A percentile compares a stretch with the other conserved stretches of the same genome.
Conservation (phyloP, 73 alveolate species). For the Paramecium primaurelia region DNA sequence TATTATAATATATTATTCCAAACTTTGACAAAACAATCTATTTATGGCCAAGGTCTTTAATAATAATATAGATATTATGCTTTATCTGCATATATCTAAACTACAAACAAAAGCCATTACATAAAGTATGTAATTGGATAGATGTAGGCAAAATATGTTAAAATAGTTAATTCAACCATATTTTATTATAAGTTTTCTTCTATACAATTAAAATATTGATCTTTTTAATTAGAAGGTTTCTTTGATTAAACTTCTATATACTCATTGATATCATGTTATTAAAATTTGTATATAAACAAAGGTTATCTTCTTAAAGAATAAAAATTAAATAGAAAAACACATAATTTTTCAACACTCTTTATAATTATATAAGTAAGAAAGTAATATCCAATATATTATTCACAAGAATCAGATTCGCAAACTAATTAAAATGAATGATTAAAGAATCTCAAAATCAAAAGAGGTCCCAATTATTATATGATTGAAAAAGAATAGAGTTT, state of each 20-base stretch:
- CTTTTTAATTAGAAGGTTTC: neutral
- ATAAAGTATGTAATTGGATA: neutral
- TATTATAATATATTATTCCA: neutral
- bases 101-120: neutral
- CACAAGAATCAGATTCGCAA: neutral
- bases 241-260: neutral
- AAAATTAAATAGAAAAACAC: neutral
- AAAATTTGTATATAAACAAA: neutral
- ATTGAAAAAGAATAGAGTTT: neutral
- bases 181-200: neutral
- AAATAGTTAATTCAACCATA: neutral
- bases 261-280: neutral
- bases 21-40: neutral
- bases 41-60: constrained; percentile 46
- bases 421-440: neutral
- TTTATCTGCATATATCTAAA: neutral
- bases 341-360: neutral
- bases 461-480: neutral
- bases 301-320: neutral
- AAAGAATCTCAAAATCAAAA: neutral
- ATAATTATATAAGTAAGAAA: neutral
- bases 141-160: neutral
- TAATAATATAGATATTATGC: neutral
- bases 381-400: neutral
- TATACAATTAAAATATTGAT: neutral